Percentiles rank a stretch among this genome's conserved stretches.
Conservation (phyloP, 306 rosid genomes). For the Vigna nakashimae region DNA sequence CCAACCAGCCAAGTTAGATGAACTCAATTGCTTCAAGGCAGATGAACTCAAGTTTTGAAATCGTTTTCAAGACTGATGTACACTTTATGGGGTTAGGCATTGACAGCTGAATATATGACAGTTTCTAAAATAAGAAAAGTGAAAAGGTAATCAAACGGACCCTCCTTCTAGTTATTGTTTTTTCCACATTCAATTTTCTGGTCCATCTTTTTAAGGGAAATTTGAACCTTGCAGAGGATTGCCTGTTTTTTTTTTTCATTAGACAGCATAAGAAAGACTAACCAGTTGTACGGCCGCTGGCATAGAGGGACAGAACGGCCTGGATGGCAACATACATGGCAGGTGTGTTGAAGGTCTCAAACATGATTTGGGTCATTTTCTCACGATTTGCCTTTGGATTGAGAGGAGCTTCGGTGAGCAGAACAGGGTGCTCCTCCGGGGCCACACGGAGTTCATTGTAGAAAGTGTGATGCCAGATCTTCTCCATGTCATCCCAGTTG, state of each 20-base stretch:
- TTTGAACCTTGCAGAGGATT: background rate
- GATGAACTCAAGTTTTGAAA: background rate
- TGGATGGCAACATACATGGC: constrained; percentile 95
- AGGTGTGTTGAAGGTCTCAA: constrained; percentile 91
- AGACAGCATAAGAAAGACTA: constrained; percentile 40
- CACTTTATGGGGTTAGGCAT: no score
- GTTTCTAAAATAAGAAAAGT: no score
- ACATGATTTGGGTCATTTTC: constrained; percentile 96
- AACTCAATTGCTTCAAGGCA: background rate
- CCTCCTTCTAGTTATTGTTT: no score
- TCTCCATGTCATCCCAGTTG: constrained; percentile 98
- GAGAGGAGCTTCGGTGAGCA: constrained; percentile 96
- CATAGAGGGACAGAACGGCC: constrained; percentile 88
- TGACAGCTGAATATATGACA: no score
- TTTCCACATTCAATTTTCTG: no score
- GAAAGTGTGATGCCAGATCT: constrained; percentile 94
- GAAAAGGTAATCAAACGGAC: no score
- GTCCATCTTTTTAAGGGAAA: no score
- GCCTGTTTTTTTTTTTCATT: background rate
- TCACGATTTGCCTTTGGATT: constrained; percentile 97
- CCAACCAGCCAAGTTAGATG: background rate
- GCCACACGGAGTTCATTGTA: constrained; percentile 94
- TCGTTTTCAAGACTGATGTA: no score
- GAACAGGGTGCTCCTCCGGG: constrained; percentile 90
- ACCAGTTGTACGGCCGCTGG: constrained; percentile 97